Evolutionary conservation across 108 stramenopile species (phyloP).

Genomic region (Skeletonema marinoi): DNA sequence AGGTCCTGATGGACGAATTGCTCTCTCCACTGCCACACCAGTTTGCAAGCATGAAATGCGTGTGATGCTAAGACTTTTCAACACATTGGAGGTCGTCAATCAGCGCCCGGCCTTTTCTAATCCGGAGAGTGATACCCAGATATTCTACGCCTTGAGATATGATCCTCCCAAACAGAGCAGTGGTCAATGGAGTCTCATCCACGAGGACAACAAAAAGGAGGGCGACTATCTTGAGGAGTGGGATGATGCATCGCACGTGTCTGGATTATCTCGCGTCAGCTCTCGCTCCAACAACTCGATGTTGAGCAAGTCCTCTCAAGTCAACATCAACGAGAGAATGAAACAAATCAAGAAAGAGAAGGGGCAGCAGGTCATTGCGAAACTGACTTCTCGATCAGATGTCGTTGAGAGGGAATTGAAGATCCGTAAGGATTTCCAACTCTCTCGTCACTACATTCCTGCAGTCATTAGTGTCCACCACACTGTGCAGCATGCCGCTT

Average conservation of each 20-base stretch:
- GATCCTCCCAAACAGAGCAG: constrained; percentile 69
- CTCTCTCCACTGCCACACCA: constrained; percentile 74
- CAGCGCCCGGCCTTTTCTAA: constrained; percentile 83
- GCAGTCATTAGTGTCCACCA: constrained; percentile 89
- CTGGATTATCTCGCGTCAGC: constrained; percentile 71
- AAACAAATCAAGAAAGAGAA: constrained; percentile 80
- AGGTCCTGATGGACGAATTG: constrained; percentile 80
- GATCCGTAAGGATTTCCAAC: constrained; percentile 79
- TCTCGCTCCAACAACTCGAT: constrained; percentile 67
- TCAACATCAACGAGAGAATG: constrained; percentile 77
- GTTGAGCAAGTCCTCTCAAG: constrained; percentile 60
- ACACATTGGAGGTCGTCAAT: constrained; percentile 82
- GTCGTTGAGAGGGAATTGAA: constrained; percentile 84
- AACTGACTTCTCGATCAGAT: constrained; percentile 84
- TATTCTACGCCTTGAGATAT: constrained; percentile 81
- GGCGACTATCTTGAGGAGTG: constrained; percentile 78
- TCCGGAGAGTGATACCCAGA: constrained; percentile 80
- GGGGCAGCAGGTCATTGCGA: constrained; percentile 89
- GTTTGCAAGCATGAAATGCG: constrained; percentile 87
- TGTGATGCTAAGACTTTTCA: constrained; percentile 84
- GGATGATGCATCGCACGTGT: constrained; percentile 78
- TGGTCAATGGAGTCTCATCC: constrained; percentile 69
- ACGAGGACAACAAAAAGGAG: constrained; percentile 79
- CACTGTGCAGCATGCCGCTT: constrained; percentile 88
- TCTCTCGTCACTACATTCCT: constrained; percentile 88